Percentiles rank a stretch among this genome's conserved stretches.
Evolutionary conservation across 2,329 filamentous ascomycete species (phyloP).

Genomic region (Paraphoma sp.): DNA sequence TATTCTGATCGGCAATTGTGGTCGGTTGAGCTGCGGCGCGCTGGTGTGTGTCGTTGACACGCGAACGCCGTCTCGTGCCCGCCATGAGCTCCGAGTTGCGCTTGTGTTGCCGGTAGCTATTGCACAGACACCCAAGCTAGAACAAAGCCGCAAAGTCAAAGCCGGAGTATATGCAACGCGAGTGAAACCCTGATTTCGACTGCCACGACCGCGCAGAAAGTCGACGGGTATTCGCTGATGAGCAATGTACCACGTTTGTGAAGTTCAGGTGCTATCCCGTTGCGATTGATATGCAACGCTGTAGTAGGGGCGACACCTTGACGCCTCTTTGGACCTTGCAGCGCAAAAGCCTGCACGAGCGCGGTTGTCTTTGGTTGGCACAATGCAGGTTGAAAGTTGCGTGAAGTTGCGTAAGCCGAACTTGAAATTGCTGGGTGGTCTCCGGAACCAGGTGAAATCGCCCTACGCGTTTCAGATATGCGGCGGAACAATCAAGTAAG

Average conservation of each 20-base stretch:
- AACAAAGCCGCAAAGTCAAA: neutral
- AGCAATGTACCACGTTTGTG: neutral
- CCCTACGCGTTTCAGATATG: constrained; percentile 6
- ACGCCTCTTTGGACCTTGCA: neutral
- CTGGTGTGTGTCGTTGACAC: constrained; percentile 25
- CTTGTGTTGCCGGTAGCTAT: no score
- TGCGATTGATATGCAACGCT: neutral
- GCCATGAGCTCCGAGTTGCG: constrained; percentile 23
- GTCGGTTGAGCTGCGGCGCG: constrained; percentile 15
- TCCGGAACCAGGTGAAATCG: neutral
- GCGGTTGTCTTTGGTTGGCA: neutral
- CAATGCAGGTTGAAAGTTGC: neutral
- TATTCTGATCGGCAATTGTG: constrained; percentile 6
- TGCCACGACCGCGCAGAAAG: no score
- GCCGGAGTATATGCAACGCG: neutral
- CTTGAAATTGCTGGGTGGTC: neutral
- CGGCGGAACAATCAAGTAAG: constrained; percentile 17
- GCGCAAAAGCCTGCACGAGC: neutral
- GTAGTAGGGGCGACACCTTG: neutral
- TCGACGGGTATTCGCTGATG: no score
- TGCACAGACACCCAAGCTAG: no score
- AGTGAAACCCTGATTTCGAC: no score
- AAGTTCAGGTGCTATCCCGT: neutral
- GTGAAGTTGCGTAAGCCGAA: neutral
- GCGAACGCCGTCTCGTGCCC: constrained; percentile 28